Conservation (phyloP, 2,329 filamentous ascomycete species). For the Teratosphaeria viscida region DNA sequence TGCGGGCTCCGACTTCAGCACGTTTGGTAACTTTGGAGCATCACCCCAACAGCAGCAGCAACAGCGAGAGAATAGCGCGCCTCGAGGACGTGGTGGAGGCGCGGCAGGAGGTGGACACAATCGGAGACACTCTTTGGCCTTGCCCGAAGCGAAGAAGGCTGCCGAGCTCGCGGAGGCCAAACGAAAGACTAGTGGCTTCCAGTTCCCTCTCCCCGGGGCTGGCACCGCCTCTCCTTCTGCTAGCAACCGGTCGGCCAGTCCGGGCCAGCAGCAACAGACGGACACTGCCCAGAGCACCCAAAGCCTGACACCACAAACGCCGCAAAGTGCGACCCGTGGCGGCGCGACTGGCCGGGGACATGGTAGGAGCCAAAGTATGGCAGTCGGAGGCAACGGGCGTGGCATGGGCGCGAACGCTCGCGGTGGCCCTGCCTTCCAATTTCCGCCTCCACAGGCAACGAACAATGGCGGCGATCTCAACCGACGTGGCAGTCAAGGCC, state of each 20-base stretch:
- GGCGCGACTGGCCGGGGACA: conserved; percentile 36
- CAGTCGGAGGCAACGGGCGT: conserved; percentile 53
- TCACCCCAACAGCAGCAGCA: conserved; percentile 46
- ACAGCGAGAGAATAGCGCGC: conserved; percentile 56
- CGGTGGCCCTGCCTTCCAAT: conserved; percentile 60
- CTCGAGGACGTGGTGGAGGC: conserved; percentile 57
- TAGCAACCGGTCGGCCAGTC: conserved; percentile 43
- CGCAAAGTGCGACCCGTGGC: conserved; percentile 21
- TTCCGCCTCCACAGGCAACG: conserved; percentile 41
- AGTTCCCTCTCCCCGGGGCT: conserved; percentile 73
- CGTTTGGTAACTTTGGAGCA: conserved; percentile 48
- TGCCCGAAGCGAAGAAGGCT: conserved; percentile 95
- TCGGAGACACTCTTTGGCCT: conserved; percentile 83
- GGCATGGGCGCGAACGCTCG: conserved; percentile 49
- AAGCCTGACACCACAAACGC: neutral
- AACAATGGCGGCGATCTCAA: conserved; percentile 57
- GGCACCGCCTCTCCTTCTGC: conserved; percentile 37
- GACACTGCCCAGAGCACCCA: conserved; percentile 6
- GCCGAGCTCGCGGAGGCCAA: conserved; percentile 96
- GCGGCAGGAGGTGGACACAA: conserved; percentile 68
- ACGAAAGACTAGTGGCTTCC: conserved; percentile 84
- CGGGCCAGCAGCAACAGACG: conserved; percentile 32
- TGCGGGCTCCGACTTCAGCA: conserved; percentile 62
- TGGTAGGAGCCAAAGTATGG: conserved; percentile 82
- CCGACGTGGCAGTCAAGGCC: conserved; percentile 66